Evolutionary conservation across 108 stramenopile genomes (phyloP), one percentile per base, ranked within the genome.

Genomic region (Cylindrotheca fusiformis): DNA sequence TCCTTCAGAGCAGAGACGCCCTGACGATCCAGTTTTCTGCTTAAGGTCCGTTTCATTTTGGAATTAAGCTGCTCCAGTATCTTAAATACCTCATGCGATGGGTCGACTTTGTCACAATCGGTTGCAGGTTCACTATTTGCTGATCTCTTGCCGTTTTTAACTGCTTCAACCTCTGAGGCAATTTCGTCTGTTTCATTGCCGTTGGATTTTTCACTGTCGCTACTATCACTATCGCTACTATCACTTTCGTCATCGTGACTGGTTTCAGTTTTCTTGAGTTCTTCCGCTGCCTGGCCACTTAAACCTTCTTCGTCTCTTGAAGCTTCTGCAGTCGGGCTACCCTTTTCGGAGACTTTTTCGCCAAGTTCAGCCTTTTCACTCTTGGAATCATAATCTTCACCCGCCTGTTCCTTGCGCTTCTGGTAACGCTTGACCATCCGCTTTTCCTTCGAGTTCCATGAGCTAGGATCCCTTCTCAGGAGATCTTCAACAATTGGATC

Each of bases 371-470:
- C 32, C 25, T 68, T 3, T 8, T 17, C 54, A 4, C 24, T 55
- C 2, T 60, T 28, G 30, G 32, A 23, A 2, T 1, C 18, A 31
- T 58, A 3, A 18, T 63, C 52, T n/a, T 60, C 24, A 1, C 14
- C 21, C 5, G 27, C 45, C 48, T 64, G 41, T 36, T 50, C 36
- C 51, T 61, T 66, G 29, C 78, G 58, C 18, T 82, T 69, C 46
- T 74, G 74, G 62, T 91, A 82, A 17, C 93, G 82, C 60, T 77
- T 81, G 10, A 94, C 66, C 72, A 91, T 72, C 18, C 93, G 74
- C 29, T 84, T 72, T 62, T 90, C 76, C 58, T 94, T 94, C 30
- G 89, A 74, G 65, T 90, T 94, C 71, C 90, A 78, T 29, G 78
- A 67, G 6, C 52, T 61, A 0, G 81, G 72, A 49, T 93, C 83